phyloP scores from a whole-genome alignment of 1,284 basidiomycete species.

The Mycosarcoma mackinlayi region DNA sequence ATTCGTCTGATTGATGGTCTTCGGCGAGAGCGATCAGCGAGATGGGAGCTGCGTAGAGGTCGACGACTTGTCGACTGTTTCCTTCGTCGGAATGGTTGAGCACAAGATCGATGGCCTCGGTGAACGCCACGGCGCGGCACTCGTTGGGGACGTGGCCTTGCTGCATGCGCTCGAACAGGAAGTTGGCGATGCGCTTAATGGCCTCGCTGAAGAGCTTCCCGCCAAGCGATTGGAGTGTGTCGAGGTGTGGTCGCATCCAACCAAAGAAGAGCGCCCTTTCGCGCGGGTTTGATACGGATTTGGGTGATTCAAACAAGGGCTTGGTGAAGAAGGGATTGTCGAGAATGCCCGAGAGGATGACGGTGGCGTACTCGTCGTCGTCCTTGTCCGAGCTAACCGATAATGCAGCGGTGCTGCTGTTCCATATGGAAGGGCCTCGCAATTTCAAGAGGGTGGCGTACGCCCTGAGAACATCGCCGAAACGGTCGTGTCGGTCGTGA shows the following conservation, averaged over 20 bases:
- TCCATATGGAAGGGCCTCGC: constrained; percentile 45
- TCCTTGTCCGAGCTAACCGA: constrained; percentile 1
- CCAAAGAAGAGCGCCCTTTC: constrained; percentile 43
- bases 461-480: constrained; percentile 44
- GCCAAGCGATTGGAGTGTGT: constrained; percentile 31
- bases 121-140: constrained; percentile 38
- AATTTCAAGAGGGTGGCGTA: constrained; percentile 39
- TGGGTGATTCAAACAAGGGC: constrained; percentile 29
- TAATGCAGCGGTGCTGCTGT: not conserved
- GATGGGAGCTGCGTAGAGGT: constrained; percentile 56
- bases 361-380: constrained; percentile 49
- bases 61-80: constrained; percentile 48
- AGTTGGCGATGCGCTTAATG: constrained; percentile 59
- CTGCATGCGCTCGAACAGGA: constrained; percentile 62
- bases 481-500: constrained; percentile 39
- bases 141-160: constrained; percentile 46
- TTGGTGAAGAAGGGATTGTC: constrained; percentile 52
- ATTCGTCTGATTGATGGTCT: constrained; percentile 21
- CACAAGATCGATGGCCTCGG: constrained; percentile 40
- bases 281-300: constrained; percentile 31
- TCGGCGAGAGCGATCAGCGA: constrained; percentile 40
- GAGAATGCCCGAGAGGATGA: constrained; percentile 56
- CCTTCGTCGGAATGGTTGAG: constrained; percentile 41
- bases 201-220: constrained; percentile 49
- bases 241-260: constrained; percentile 48